Percentiles rank a stretch among this genome's conserved stretches.
Conservation (phyloP, 225 moss, liverwort and hornwort genomes). For the Thuidium tamariscinum region DNA sequence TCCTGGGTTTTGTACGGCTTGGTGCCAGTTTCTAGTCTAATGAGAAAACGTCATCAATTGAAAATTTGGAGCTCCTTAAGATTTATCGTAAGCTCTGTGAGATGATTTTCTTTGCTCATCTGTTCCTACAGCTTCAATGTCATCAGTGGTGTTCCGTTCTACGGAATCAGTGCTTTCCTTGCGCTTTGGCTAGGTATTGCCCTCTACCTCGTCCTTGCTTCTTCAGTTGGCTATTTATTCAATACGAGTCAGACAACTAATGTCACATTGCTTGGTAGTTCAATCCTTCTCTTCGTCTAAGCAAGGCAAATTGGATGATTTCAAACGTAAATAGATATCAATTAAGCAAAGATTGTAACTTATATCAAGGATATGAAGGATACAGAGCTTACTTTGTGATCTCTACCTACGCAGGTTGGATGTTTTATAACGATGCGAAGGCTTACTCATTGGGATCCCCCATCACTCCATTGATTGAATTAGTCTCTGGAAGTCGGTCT, state of each 20-base stretch:
- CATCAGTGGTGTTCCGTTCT: slow-evolving; percentile 41
- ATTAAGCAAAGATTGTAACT: no score
- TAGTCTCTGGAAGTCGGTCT: slow-evolving; percentile 53
- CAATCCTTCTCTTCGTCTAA: background rate
- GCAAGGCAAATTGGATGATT: background rate
- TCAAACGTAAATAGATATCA: no score
- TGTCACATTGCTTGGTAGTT: background rate
- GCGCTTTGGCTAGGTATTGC: slow-evolving; percentile 64
- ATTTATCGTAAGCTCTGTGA: background rate
- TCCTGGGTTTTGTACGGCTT: background rate
- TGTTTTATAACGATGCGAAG: slow-evolving; percentile 55
- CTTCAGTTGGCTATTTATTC: background rate
- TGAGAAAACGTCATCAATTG: background rate
- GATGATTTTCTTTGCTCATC: background rate
- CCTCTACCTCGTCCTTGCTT: background rate
- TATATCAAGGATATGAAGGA: background rate
- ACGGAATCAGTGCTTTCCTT: slow-evolving; percentile 39
- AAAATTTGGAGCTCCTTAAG: background rate
- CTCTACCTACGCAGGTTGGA: slow-evolving; percentile 29
- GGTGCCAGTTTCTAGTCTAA: background rate
- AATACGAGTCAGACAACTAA: background rate
- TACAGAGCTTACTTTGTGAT: background rate
- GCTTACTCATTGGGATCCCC: slow-evolving; percentile 44
- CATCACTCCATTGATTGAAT: slow-evolving; percentile 43
- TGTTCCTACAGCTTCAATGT: slow-evolving; percentile 40